Percentiles rank a stretch among this genome's conserved stretches.
Conservation (phyloP, 2,329 filamentous ascomycete species). For the Colletotrichum orbiculare region DNA sequence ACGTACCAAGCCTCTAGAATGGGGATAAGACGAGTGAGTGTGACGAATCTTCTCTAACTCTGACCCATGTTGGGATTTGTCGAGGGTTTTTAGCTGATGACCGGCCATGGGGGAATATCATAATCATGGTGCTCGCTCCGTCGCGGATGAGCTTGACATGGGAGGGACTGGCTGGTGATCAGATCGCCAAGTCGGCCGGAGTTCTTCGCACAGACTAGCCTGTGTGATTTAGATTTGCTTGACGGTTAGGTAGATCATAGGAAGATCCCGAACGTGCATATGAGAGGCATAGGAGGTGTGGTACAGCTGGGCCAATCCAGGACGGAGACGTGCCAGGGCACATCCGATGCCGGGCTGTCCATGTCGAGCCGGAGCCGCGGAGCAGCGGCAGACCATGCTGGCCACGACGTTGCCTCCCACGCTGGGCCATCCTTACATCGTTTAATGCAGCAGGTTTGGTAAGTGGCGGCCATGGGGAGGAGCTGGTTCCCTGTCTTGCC, state of each 20-base stretch:
- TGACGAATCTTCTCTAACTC: constrained; percentile 23
- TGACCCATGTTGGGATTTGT: constrained; percentile 14
- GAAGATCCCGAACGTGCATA: constrained; percentile 36
- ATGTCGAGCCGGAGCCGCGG: constrained; percentile 28
- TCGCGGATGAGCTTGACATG: constrained; percentile 32
- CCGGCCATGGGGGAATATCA: constrained; percentile 8
- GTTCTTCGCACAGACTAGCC: constrained; percentile 37
- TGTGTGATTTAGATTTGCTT: constrained; percentile 36
- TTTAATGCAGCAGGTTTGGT: background rate
- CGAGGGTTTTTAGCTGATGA: constrained; percentile 36
- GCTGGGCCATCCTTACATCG: background rate
- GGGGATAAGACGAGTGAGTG: constrained; percentile 36
- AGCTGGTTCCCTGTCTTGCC: constrained; percentile 11
- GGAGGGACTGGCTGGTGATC: constrained; percentile 36
- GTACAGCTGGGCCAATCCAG: constrained; percentile 1
- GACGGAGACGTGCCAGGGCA: constrained; percentile 26
- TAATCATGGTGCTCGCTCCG: constrained; percentile 30
- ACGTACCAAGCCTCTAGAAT: constrained; percentile 34
- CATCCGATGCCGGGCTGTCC: constrained; percentile 35
- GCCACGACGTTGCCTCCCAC: constrained; percentile 23
- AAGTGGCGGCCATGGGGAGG: background rate
- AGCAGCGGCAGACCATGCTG: constrained; percentile 34
- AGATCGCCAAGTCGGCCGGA: constrained; percentile 39
- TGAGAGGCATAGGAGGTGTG: constrained; percentile 14
- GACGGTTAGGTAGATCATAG: constrained; percentile 36